A percentile compares a stretch with the other conserved stretches of the same genome.
Conservation (phyloP, 352 stramenopile genomes). For the Phytopythium oedochilum region DNA sequence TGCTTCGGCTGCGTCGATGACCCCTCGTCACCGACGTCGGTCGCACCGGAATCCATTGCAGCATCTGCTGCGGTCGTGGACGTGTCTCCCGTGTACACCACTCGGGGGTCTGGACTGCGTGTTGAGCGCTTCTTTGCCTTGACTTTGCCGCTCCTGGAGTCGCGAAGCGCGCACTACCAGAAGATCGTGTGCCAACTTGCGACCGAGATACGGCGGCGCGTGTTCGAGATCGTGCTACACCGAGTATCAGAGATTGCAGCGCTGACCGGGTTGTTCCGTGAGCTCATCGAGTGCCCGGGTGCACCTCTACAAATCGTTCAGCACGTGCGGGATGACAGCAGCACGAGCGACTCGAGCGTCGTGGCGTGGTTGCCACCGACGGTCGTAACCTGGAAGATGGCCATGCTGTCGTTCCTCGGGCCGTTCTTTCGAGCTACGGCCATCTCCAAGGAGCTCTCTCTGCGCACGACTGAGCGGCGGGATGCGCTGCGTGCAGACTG, state of each 20-base stretch:
- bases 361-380: conserved; percentile 17
- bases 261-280: conserved; percentile 22
- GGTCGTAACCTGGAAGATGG: conserved; percentile 26
- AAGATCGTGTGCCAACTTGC: neutral
- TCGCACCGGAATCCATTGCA: neutral
- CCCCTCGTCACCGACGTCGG: neutral
- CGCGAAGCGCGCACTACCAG: neutral
- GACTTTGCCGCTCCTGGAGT: neutral
- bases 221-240: conserved; percentile 26
- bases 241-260: conserved; percentile 23
- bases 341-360: neutral
- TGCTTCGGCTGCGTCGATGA: conserved; percentile 10
- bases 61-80: neutral
- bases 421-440: conserved; percentile 40
- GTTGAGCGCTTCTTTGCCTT: neutral
- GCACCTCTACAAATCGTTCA: conserved; percentile 15
- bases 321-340: no score
- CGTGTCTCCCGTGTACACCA: neutral
- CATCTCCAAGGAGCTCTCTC: conserved; percentile 31
- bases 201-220: neutral
- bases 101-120: neutral
- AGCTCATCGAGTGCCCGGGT: conserved; percentile 21
- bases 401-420: conserved; percentile 15
- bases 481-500: conserved; percentile 20
- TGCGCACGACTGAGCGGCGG: conserved; percentile 10